Conservation (phyloP, 148 eudicot genomes). For the Simmondsia chinensis region DNA sequence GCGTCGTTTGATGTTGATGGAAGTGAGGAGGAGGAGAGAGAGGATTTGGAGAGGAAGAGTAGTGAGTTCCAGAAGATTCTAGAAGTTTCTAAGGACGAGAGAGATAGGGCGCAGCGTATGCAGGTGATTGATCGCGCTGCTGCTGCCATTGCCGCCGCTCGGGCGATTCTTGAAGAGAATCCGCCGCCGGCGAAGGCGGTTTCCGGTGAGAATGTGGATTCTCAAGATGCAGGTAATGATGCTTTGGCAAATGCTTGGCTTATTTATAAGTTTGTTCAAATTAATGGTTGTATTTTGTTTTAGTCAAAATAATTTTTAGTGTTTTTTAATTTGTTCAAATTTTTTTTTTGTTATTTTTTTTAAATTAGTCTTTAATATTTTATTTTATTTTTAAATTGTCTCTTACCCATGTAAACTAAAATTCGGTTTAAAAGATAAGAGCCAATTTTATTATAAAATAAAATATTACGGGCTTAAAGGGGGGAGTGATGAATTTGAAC, state of each 20-base stretch:
- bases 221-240: neutral
- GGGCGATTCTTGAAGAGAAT: conserved; percentile 40
- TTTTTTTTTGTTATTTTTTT: too few species aligned
- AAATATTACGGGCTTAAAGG: too few species aligned
- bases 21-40: conserved; percentile 17
- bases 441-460: too few species aligned
- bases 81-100: conserved; percentile 58
- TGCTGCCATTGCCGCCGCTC: conserved; percentile 84
- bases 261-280: too few species aligned
- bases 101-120: conserved; percentile 70
- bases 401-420: too few species aligned
- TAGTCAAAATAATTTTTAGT: too few species aligned
- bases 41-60: conserved; percentile 53
- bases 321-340: neutral
- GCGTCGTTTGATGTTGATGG: conserved; percentile 4
- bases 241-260: neutral
- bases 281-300: conserved; percentile 5
- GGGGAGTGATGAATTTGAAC: too few species aligned
- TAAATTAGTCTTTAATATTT: too few species aligned
- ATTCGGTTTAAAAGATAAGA: too few species aligned
- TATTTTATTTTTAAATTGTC: too few species aligned
- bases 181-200: neutral
- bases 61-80: conserved; percentile 62
- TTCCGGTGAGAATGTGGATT: neutral
- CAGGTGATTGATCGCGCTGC: conserved; percentile 93